Base-by-base conservation (phyloP, 2,329 filamentous ascomycete genomes). In the Penicillium digitatum region DNA sequence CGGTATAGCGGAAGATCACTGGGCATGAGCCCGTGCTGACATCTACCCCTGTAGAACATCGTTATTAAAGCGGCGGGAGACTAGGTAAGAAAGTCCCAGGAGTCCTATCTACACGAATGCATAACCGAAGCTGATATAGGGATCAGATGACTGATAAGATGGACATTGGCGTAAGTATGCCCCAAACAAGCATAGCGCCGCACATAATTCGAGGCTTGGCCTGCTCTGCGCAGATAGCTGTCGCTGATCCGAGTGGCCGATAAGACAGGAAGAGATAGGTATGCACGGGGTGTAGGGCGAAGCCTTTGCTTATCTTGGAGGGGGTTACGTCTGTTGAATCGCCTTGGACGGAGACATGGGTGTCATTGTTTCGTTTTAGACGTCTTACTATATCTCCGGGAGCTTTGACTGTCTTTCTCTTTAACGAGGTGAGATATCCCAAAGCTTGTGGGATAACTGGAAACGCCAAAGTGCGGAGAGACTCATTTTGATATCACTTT, bases 211-310 rank as follows among this genome's bases (percentile, higher is more conserved):
- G 14, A 3, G 5, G 14, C 20, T 6, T 26, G 5, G 16, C n/a
- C 18, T 18, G n/a, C 12, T 27, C 24, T 18, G 8, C 16, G 2
- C 18, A 55, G 52, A 55, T 55, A 55, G 52, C 52, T 27, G 10
- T 26, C 10, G 16, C 4, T 44, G 26, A 39, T 51, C 26, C 11
- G 47, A 55, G 39, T 55, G 52, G 52, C n/a, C 47, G 52, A 55
- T 55, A 55, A 51, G 11, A 18, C 5, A 27, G 20, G 31, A 12
- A 18, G 12, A 47, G 42, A 52, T 47, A 26, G 10, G 50, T 14
- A 42, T 29, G 42, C 16, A 12, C n/a, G 24, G n/a, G 3, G 18
- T 7, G 1, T 6, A 45, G 24, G 22, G 24, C 22, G 27, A 35
- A 34, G 29, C 12, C 14, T 35, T 45, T 16, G 38, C 39, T 45